Percentiles rank a stretch among this genome's conserved stretches.
Evolutionary conservation across 306 rosid genomes (phyloP).

Genomic region (Inga laurina): DNA sequence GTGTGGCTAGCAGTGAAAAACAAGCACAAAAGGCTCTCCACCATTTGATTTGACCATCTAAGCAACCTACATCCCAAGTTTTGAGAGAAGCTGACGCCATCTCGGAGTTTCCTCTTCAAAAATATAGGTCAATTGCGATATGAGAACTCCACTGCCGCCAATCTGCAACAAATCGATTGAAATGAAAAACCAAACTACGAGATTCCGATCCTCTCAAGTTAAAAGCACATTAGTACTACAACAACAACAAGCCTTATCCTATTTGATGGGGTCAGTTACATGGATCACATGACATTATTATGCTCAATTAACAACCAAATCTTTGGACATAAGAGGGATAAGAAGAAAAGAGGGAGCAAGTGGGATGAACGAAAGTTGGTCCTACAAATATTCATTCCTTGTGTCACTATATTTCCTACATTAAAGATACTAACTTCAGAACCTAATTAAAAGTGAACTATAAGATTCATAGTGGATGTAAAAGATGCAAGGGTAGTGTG

Average conservation of each 20-base stretch:
- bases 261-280: not conserved
- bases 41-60: not conserved
- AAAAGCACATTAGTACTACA: not conserved
- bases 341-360: not conserved
- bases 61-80: constrained; percentile 59
- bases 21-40: constrained; percentile 10
- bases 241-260: not conserved
- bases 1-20: not conserved
- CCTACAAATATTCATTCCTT: not conserved
- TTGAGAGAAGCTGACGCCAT: constrained; percentile 76
- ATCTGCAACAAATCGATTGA: constrained; percentile 54
- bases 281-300: not conserved
- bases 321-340: no score
- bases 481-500: no score
- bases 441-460: not conserved
- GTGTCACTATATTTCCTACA: not conserved
- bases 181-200: constrained; percentile 18
- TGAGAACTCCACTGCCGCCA: constrained; percentile 97
- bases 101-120: constrained; percentile 98
- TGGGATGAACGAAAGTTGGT: not conserved
- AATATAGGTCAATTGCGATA: constrained; percentile 93
- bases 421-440: not conserved
- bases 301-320: not conserved
- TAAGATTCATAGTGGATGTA: not conserved
- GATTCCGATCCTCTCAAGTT: not conserved